A percentile compares a stretch with the other conserved stretches of the same genome.
Evolutionary conservation across 2,329 filamentous ascomycete species (phyloP).

Genomic region (Epicoccum nigrum): DNA sequence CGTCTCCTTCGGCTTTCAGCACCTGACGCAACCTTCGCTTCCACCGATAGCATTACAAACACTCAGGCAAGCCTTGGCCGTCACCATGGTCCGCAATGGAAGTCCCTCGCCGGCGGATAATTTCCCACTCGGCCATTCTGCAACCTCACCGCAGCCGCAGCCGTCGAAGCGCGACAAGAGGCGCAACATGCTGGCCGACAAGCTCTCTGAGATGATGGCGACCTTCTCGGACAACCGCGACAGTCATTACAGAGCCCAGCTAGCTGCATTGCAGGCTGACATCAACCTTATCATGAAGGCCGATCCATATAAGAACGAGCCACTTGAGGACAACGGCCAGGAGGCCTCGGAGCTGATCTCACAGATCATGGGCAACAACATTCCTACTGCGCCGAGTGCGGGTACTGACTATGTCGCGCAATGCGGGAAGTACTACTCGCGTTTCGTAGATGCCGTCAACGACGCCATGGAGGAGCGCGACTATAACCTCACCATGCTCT

Average conservation of each 20-base stretch:
- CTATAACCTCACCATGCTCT: conserved; percentile 77
- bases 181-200: conserved; percentile 80
- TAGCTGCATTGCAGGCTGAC: conserved; percentile 90
- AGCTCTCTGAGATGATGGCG: conserved; percentile 75
- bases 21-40: conserved; percentile 2
- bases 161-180: conserved; percentile 90
- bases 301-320: conserved; percentile 75
- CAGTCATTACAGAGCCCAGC: conserved; percentile 82
- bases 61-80: neutral
- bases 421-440: conserved; percentile 80
- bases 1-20: neutral
- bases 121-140: conserved; percentile 45
- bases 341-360: conserved; percentile 68
- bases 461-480: conserved; percentile 87
- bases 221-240: conserved; percentile 83
- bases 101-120: conserved; percentile 47
- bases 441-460: conserved; percentile 86
- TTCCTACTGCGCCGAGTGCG: conserved; percentile 55
- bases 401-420: conserved; percentile 71
- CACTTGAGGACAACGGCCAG: conserved; percentile 69
- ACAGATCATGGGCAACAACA: conserved; percentile 50
- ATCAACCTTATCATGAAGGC: conserved; percentile 85
- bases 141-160: conserved; percentile 54
- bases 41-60: neutral
- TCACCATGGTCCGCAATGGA: conserved; percentile 47